A percentile compares a stretch with the other conserved stretches of the same genome.
phyloP scores from a whole-genome alignment of 2,329 filamentous ascomycete genomes.

The Apiospora rasikravindrae region DNA sequence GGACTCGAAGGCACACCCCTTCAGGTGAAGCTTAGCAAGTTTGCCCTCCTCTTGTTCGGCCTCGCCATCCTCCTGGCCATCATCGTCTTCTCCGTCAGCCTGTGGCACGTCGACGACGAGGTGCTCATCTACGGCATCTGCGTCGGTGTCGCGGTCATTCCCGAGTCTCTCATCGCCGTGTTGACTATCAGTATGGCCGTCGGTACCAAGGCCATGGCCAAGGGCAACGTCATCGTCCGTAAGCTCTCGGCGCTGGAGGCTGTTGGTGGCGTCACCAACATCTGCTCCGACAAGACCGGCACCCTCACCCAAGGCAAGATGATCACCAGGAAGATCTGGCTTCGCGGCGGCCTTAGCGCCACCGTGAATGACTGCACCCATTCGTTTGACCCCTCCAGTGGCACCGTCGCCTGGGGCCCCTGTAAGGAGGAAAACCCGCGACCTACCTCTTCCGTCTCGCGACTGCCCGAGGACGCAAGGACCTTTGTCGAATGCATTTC shows the following conservation, averaged over 20 bases:
- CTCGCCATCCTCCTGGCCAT: conserved; percentile 67
- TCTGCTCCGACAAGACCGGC: conserved; percentile 75
- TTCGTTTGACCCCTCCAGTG: conserved; percentile 66
- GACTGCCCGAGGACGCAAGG: conserved; percentile 42
- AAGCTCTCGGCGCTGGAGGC: conserved; percentile 70
- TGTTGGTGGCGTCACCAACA: conserved; percentile 71
- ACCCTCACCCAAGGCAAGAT: conserved; percentile 71
- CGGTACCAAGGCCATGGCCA: conserved; percentile 60
- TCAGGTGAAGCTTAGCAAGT: conserved; percentile 83
- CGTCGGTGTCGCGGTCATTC: conserved; percentile 58
- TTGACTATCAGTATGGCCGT: conserved; percentile 67
- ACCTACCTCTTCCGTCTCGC: conserved; percentile 30
- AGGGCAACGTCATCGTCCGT: conserved; percentile 60
- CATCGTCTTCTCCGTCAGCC: conserved; percentile 65
- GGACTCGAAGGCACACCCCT: conserved; percentile 79
- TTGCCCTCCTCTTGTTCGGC: conserved; percentile 80
- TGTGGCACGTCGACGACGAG: conserved; percentile 58
- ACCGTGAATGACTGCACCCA: conserved; percentile 60
- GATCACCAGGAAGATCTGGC: conserved; percentile 67
- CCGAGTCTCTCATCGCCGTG: conserved; percentile 64
- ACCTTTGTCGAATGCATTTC: conserved; percentile 60
- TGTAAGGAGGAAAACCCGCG: conserved; percentile 34
- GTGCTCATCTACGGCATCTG: conserved; percentile 61
- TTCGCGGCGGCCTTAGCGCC: conserved; percentile 59
- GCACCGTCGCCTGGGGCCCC: conserved; percentile 52